These are phyloP conservation scores for Mortierella sp. DNA, from an alignment of 371 early-diverging fungal genomes.

Conservation along the genomic window DNA sequence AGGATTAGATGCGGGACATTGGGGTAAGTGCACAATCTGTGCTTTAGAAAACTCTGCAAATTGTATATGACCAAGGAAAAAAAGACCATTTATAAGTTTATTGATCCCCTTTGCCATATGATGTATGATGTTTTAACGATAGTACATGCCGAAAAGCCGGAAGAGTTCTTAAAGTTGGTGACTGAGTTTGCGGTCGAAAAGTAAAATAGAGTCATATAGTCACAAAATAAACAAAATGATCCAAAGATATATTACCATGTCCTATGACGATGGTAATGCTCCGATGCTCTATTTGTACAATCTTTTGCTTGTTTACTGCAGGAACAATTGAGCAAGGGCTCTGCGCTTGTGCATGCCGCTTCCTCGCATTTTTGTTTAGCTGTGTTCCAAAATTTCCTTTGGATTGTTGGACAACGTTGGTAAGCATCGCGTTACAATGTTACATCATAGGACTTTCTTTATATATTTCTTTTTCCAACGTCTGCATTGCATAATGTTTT, in stretches of 20 bases:
- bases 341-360: background rate
- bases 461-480: too few species aligned
- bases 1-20: conserved; percentile 86
- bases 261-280: background rate
- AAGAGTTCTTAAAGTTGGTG: conserved; percentile 66
- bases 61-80: background rate
- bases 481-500: too few species aligned
- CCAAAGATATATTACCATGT: background rate
- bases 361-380: background rate
- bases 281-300: background rate
- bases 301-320: conserved; percentile 1
- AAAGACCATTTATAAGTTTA: too few species aligned
- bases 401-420: conserved; percentile 11
- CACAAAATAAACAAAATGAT: background rate
- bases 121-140: conserved; percentile 6
- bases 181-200: conserved; percentile 59
- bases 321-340: background rate
- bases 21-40: conserved; percentile 74
- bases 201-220: background rate
- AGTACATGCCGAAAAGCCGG: conserved; percentile 90
- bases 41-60: background rate
- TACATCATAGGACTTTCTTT: too few species aligned
- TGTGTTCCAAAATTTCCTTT: conserved; percentile 15
- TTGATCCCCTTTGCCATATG: too few species aligned
- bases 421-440: too few species aligned